Evolutionary conservation across 2,329 filamentous ascomycete species (phyloP).

Genomic region (Gyromitra esculenta): DNA sequence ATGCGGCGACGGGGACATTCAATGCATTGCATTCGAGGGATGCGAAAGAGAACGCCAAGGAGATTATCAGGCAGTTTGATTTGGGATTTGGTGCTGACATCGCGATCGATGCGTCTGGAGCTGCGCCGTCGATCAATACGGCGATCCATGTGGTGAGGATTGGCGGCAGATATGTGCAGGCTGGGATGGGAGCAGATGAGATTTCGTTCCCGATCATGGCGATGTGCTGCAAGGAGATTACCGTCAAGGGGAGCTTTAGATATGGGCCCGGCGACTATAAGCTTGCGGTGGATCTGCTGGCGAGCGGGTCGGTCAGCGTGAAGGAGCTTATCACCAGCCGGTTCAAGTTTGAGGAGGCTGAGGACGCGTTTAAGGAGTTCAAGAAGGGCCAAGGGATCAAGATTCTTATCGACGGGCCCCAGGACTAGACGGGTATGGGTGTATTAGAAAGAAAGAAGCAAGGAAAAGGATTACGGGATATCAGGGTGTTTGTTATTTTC

Average conservation of each 20-base stretch:
- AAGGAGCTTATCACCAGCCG: slow-evolving; percentile 82
- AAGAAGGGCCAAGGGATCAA: slow-evolving; percentile 82
- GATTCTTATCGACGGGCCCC: slow-evolving; percentile 72
- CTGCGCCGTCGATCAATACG: slow-evolving; percentile 79
- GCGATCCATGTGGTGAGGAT: slow-evolving; percentile 75
- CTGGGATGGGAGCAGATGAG: slow-evolving; percentile 87
- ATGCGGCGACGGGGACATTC: slow-evolving; percentile 68
- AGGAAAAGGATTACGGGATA: neutral
- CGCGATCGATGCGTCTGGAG: slow-evolving; percentile 82
- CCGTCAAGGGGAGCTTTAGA: slow-evolving; percentile 85
- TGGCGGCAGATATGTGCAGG: slow-evolving; percentile 83
- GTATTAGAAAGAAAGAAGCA: neutral
- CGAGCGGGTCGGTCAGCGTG: slow-evolving; percentile 73
- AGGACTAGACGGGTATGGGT: slow-evolving; percentile 17
- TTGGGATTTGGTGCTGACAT: slow-evolving; percentile 74
- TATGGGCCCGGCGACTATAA: slow-evolving; percentile 90
- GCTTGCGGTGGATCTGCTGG: slow-evolving; percentile 80
- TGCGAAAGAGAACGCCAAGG: slow-evolving; percentile 77
- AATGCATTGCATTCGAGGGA: slow-evolving; percentile 72
- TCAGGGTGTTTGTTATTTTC: neutral
- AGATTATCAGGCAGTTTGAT: slow-evolving; percentile 71
- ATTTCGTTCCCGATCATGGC: slow-evolving; percentile 93
- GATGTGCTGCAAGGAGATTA: slow-evolving; percentile 88
- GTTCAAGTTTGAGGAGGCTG: slow-evolving; percentile 82
- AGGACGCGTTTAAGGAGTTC: slow-evolving; percentile 86